Evolutionary conservation across 2,329 filamentous ascomycete genomes (phyloP).

Genomic region (Colletotrichum siamense): DNA sequence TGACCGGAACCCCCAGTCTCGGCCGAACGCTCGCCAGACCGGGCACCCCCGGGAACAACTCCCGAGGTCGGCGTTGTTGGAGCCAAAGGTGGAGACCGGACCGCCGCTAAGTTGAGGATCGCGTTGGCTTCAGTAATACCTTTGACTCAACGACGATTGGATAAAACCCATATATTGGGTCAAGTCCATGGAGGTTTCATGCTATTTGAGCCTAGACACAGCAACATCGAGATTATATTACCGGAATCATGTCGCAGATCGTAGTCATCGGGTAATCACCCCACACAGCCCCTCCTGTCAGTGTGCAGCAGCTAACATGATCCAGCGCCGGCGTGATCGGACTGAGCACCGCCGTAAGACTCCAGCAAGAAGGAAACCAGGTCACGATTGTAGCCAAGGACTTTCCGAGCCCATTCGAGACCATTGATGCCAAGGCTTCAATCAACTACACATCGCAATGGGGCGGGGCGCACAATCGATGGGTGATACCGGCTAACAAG

Average conservation of each 20-base stretch:
- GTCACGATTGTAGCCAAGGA: slow-evolving; percentile 52
- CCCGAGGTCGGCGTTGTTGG: slow-evolving; percentile 5
- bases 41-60: neutral
- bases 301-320: neutral
- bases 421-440: slow-evolving; percentile 40
- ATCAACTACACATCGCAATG: slow-evolving; percentile 63
- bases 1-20: neutral
- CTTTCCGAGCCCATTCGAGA: slow-evolving; percentile 53
- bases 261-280: slow-evolving; percentile 18
- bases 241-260: neutral
- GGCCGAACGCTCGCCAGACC: neutral
- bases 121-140: neutral
- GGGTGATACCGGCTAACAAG: slow-evolving; percentile 36
- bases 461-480: slow-evolving; percentile 62
- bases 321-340: slow-evolving; percentile 59
- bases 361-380: slow-evolving; percentile 43
- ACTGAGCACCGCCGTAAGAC: slow-evolving; percentile 51
- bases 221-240: neutral
- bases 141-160: neutral
- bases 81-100: neutral
- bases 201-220: neutral
- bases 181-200: neutral
- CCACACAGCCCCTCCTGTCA: neutral
- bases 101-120: neutral
- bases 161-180: neutral